Conservation (phyloP, 805 yeast genomes). For the Kuraishia piskuri region DNA sequence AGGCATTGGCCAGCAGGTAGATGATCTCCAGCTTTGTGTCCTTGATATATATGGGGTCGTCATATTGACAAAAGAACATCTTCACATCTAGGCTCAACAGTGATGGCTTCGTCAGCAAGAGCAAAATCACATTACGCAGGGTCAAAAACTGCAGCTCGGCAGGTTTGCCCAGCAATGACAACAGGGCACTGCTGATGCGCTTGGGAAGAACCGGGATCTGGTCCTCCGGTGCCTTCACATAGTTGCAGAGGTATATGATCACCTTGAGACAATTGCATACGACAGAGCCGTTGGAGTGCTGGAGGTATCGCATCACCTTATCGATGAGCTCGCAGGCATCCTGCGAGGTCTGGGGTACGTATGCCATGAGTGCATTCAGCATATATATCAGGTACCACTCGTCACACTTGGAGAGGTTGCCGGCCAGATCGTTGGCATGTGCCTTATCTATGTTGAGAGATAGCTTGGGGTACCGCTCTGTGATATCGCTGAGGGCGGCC, state of each 20-base stretch:
- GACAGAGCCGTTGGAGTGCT: slow-evolving; percentile 74
- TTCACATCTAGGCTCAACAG: slow-evolving; percentile 61
- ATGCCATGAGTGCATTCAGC: slow-evolving; percentile 55
- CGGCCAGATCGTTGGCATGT: slow-evolving; percentile 35
- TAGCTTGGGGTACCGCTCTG: slow-evolving; percentile 44
- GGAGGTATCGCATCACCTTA: slow-evolving; percentile 57
- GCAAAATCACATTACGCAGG: slow-evolving; percentile 68
- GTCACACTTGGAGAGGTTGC: slow-evolving; percentile 32
- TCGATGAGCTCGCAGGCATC: slow-evolving; percentile 66
- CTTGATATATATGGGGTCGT: slow-evolving; percentile 83
- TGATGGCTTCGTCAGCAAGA: slow-evolving; percentile 58
- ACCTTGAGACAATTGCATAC: slow-evolving; percentile 70
- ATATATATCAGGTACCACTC: slow-evolving; percentile 74
- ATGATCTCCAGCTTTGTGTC: slow-evolving; percentile 87
- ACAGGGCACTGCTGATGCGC: slow-evolving; percentile 59
- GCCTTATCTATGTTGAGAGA: slow-evolving; percentile 42
- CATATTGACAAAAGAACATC: slow-evolving; percentile 72
- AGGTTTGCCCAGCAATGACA: slow-evolving; percentile 63
- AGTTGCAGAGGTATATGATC: slow-evolving; percentile 65
- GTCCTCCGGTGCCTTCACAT: slow-evolving; percentile 47
- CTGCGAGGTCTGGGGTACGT: slow-evolving; percentile 58
- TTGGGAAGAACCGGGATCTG: slow-evolving; percentile 46
- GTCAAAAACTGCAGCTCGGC: slow-evolving; percentile 79
- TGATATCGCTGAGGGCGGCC: slow-evolving; percentile 55
- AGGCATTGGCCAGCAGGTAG: slow-evolving; percentile 63